These are phyloP conservation scores for Astraeus odoratus DNA, from an alignment of 768 basidiomycete species.

Conservation along the genomic window DNA sequence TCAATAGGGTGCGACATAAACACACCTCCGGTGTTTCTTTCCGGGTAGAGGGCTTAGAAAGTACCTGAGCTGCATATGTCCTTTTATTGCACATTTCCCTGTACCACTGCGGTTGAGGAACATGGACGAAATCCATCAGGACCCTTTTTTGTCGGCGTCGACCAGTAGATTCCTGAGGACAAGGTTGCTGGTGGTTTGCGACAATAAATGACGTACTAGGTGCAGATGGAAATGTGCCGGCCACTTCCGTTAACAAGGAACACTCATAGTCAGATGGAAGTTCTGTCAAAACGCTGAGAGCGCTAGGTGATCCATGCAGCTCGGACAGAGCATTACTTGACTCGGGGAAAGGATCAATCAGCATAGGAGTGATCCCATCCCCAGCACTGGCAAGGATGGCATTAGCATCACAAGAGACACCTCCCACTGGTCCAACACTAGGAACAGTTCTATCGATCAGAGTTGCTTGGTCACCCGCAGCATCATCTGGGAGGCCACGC, in stretches of 20 bases:
- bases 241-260: too few species aligned
- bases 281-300: slow-evolving; percentile 25
- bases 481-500: slow-evolving; percentile 8
- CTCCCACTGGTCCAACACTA: neutral
- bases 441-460: slow-evolving; percentile 2
- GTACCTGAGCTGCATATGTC: neutral
- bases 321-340: neutral
- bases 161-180: neutral
- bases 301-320: neutral
- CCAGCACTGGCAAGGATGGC: neutral
- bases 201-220: neutral
- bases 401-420: neutral
- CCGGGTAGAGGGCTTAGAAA: neutral
- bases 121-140: slow-evolving; percentile 19
- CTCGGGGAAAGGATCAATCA: neutral
- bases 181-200: neutral
- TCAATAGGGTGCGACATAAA: neutral
- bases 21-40: slow-evolving; percentile 1
- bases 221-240: neutral
- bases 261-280: slow-evolving; percentile 19
- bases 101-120: slow-evolving; percentile 11
- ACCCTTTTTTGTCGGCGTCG: slow-evolving; percentile 8
- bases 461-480: slow-evolving; percentile 3
- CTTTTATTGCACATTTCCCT: neutral
- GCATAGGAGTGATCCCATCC: neutral